Base-by-base conservation (phyloP, 176 grass and related monocot species). In the Aegilops bicornis region DNA sequence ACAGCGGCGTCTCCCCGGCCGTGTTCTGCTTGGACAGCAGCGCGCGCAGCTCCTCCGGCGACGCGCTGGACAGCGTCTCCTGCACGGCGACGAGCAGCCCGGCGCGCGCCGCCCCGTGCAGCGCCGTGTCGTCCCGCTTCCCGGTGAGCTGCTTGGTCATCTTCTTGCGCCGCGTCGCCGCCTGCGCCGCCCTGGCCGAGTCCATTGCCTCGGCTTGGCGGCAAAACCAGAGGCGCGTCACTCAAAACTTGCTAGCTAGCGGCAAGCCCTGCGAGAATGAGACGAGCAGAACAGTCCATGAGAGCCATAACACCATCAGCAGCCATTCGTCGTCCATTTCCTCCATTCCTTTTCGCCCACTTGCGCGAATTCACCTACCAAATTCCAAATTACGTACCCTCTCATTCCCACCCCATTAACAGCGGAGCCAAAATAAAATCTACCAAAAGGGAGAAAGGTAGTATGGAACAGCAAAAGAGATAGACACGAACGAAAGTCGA, bases 121-220 rank as follows among this genome's bases (percentile, higher is more conserved):
- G 84, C 36, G 92, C 71, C 13, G 97, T 92, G 78, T 98, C 97
- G 54, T 96, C 93, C 43, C 90, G 81, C 87, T 98, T 98, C 75
- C 94, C 97, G 0, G 97, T 98, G 33, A 92, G 87, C 82, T 96
- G 97, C 82, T 98, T 98, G 69, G 94, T 90, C 92, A 98, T 98
- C 90, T 98, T 98, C 89, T 98, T 96, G 81, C 93, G 90, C n/a
- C 93, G 88, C 69, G 92, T 82, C 76, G 88, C 88, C 73, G 80
- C 80, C 64, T 83, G 87, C 20, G 39, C 60, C 25, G 82, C 77
- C 77, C 33, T 77, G 31, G 88, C 78, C 64, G 92, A 90, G 33
- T 96, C 92, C 90, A 96, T 92, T 82, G 66, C 62, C 72, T 23
- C 69, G 50, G 50, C 16, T 19, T 3, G 40, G 37, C 39, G 36